Evolutionary conservation across 2,329 filamentous ascomycete species (phyloP).

Genomic region (Epichloe elymi): DNA sequence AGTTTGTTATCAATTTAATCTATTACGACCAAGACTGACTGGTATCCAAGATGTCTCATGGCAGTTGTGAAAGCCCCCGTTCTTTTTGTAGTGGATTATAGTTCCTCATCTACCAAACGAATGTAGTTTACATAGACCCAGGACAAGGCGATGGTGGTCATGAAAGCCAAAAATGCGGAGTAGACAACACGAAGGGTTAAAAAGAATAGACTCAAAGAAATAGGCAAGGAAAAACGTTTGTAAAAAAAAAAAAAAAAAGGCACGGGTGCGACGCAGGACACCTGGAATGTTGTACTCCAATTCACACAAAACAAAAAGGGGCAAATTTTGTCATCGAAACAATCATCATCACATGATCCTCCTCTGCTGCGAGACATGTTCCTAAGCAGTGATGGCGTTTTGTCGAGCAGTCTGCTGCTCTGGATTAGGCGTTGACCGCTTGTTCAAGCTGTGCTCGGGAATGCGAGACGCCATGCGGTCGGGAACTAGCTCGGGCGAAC

Average conservation of each 20-base stretch:
- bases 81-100: not conserved
- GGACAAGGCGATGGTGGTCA: not conserved
- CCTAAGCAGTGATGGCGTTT: slow-evolving; percentile 10
- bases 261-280: not conserved
- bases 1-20: not conserved
- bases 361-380: not conserved
- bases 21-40: not conserved
- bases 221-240: not conserved
- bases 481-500: slow-evolving; percentile 43
- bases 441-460: slow-evolving; percentile 31
- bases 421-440: slow-evolving; percentile 34
- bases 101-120: not conserved
- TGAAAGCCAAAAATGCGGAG: not conserved
- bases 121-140: not conserved
- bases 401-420: slow-evolving; percentile 24
- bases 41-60: slow-evolving; percentile 2
- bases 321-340: not conserved
- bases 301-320: not conserved
- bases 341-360: not conserved
- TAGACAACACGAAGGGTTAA: no score
- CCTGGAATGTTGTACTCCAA: not conserved
- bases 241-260: not conserved
- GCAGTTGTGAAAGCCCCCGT: not conserved
- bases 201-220: no score
- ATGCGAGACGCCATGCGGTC: slow-evolving; percentile 49